phyloP scores from a whole-genome alignment of 768 basidiomycete species.

The Daedaleopsis nitida region DNA sequence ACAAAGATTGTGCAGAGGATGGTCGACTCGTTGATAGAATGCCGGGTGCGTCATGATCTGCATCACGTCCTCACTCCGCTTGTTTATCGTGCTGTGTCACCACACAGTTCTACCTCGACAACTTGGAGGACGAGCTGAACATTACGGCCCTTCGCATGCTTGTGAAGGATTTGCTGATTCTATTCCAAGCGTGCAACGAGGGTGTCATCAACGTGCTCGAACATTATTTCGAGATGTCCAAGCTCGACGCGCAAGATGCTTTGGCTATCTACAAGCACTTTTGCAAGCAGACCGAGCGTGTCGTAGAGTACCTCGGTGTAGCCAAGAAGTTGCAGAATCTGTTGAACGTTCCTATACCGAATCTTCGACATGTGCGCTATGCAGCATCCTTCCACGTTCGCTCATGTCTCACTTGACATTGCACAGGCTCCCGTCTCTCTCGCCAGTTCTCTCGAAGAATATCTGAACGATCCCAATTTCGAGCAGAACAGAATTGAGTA shows the following conservation, averaged over 20 bases:
- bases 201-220: constrained; percentile 88
- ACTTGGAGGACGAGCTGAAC: constrained; percentile 89
- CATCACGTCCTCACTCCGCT: not conserved
- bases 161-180: constrained; percentile 92
- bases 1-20: constrained; percentile 88
- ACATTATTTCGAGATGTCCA: constrained; percentile 98
- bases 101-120: constrained; percentile 86
- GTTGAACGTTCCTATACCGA: constrained; percentile 92
- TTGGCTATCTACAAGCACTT: constrained; percentile 90
- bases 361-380: constrained; percentile 78
- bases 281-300: constrained; percentile 89
- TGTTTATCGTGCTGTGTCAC: not conserved
- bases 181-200: constrained; percentile 97
- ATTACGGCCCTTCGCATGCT: constrained; percentile 89
- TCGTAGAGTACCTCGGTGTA: constrained; percentile 90
- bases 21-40: constrained; percentile 86
- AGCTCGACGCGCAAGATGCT: constrained; percentile 84
- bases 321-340: constrained; percentile 93
- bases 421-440: constrained; percentile 88
- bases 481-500: constrained; percentile 95
- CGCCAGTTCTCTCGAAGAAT: constrained; percentile 93
- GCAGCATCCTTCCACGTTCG: not conserved
- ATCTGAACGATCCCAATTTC: constrained; percentile 94
- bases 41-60: constrained; percentile 60
- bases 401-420: not conserved